These are phyloP conservation scores for Rhizopus arrhizus DNA, from an alignment of 371 early-diverging fungal genomes.

Conservation along the genomic window DNA sequence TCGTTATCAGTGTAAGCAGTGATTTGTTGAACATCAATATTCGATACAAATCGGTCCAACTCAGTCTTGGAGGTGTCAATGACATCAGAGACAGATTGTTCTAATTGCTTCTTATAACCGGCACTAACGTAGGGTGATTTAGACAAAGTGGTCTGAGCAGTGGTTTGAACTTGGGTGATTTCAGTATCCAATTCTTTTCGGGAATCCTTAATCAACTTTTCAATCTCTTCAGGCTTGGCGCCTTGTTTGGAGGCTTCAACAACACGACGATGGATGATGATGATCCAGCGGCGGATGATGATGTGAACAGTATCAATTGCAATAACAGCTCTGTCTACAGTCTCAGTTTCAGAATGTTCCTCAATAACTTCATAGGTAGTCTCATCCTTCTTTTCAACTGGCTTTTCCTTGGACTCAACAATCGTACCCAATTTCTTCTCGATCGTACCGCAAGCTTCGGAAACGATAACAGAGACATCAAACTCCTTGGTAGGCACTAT, in stretches of 20 bases:
- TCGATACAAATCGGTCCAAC: slow-evolving; percentile 13
- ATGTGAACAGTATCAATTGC: slow-evolving; percentile 22
- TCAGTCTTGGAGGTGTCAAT: slow-evolving; percentile 14
- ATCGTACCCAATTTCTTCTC: slow-evolving; percentile 21
- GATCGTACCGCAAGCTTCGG: slow-evolving; percentile 2
- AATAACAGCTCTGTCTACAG: slow-evolving; percentile 15
- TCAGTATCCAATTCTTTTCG: slow-evolving; percentile 23
- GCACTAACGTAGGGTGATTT: slow-evolving; percentile 6
- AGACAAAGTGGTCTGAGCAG: background rate
- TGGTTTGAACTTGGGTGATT: slow-evolving; percentile 11
- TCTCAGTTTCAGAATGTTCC: slow-evolving; percentile 15
- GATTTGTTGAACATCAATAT: slow-evolving; percentile 3
- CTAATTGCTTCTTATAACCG: slow-evolving; percentile 15
- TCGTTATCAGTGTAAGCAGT: slow-evolving; percentile 5
- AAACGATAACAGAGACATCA: slow-evolving; percentile 8
- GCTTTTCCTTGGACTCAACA: slow-evolving; percentile 5
- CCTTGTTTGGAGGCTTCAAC: slow-evolving; percentile 17
- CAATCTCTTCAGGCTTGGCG: slow-evolving; percentile 21
- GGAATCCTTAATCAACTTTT: slow-evolving; percentile 15
- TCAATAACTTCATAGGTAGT: background rate
- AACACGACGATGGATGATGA: slow-evolving; percentile 16
- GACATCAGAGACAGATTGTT: slow-evolving; percentile 17
- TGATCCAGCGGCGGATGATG: slow-evolving; percentile 31
- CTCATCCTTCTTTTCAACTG: slow-evolving; percentile 4
- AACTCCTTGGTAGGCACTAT: slow-evolving; percentile 8